Evolutionary conservation across 2,329 filamentous ascomycete genomes (phyloP), one percentile per base, ranked within the genome.

Genomic region (Chaetomiaceae sp.): DNA sequence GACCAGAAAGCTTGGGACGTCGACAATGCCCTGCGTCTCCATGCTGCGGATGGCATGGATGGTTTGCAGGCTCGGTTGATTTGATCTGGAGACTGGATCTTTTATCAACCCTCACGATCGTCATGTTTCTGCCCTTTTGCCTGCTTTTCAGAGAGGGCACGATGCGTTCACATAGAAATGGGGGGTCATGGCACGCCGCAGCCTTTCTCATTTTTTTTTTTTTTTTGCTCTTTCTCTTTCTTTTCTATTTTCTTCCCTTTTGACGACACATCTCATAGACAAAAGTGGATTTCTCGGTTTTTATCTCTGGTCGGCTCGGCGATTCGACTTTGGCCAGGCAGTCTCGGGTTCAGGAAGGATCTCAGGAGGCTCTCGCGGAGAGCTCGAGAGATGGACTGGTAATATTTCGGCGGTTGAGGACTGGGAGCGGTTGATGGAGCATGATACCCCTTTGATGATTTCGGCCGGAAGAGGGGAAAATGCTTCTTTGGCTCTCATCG

Each of bases 241-340:
- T 59, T 56, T 38, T 55, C 51, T 58, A 57, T 53, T 55, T 52
- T 44, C 53, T 56, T 56, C 54, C 53, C 56, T 54, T 57, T 57
- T 46, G 42, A 57, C 57, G 58, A 65, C 62, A 61, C 62, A 66
- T 63, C 60, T 62, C 72, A 78, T 82, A 82, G 78, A 82, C 75
- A 81, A 81, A 82, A 81, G 76, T 76, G 77, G 78, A 79, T 79
- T 79, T 78, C 76, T 81, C 77, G 58, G 75, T 76, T 77, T 70
- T 53, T 45, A 55, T 58, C 55, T 78, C 73, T 75, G 69, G 74
- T 73, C 67, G 58, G 57, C 55, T 58, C 48, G 48, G 45, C 53
- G 44, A 48, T 40, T 48, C 56, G 57, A 55, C 44, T 48, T 56
- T 41, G 50, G 23, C 55, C 47, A 42, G 50, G 47, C 38, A 46